Percentiles rank a stretch among this genome's conserved stretches.
These are phyloP conservation scores for Fusarium camptoceras DNA, from an alignment of 2,329 filamentous ascomycete species.

Conservation along the genomic window DNA sequence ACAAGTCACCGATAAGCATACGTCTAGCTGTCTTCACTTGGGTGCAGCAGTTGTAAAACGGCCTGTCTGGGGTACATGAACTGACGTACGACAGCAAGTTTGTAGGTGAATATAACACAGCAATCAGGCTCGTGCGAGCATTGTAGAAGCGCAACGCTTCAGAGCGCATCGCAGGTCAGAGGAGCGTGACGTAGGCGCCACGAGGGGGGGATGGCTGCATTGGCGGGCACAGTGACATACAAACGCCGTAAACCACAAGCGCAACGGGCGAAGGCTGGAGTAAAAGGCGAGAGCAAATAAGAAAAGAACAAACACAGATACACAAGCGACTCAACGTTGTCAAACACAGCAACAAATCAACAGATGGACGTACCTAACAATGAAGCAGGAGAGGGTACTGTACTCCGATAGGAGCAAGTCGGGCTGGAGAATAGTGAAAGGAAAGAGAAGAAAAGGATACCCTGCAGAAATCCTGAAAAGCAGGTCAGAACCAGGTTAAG, in stretches of 20 bases:
- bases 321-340: background rate
- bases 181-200: conserved; percentile 44
- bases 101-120: conserved; percentile 5
- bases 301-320: background rate
- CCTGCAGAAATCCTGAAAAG: conserved; percentile 3
- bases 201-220: conserved; percentile 28
- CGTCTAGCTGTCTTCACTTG: conserved; percentile 20
- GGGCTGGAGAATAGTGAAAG: background rate
- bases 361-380: conserved; percentile 31
- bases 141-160: conserved; percentile 15
- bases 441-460: background rate
- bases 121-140: conserved; percentile 4
- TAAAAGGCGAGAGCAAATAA: background rate
- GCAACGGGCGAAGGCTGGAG: background rate
- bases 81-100: background rate
- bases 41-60: background rate
- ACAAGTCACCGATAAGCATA: conserved; percentile 20
- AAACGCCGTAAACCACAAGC: conserved; percentile 8
- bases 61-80: background rate
- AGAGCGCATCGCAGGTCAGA: conserved; percentile 30
- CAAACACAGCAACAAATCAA: conserved; percentile 9
- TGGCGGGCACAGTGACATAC: conserved; percentile 28
- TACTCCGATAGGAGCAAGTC: conserved; percentile 8
- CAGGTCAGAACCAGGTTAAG: conserved; percentile 14
- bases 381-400: conserved; percentile 12